Conservation (phyloP, 2,329 filamentous ascomycete genomes). For the Drechslera avenae region DNA sequence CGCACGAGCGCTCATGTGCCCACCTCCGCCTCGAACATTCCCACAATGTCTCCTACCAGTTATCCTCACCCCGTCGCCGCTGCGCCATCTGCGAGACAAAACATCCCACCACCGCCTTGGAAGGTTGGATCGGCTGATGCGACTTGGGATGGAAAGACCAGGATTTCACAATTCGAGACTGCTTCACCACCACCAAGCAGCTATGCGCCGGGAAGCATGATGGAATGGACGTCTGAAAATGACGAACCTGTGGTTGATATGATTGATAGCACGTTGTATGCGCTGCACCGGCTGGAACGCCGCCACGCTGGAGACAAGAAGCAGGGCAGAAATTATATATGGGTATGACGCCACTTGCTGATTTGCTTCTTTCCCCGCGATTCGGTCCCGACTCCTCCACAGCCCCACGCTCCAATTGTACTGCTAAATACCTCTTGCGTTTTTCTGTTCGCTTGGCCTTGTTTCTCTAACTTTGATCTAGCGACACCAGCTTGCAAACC, state of each 20-base stretch:
- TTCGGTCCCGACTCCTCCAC: conserved; percentile 25
- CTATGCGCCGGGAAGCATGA: conserved; percentile 22
- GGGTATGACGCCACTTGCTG: conserved; percentile 43
- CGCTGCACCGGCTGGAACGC: conserved; percentile 39
- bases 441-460: conserved; percentile 6
- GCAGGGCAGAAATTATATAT: conserved; percentile 26
- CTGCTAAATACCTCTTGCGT: conserved; percentile 9
- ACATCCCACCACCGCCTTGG: conserved; percentile 40
- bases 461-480: conserved; percentile 31
- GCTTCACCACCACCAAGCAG: conserved; percentile 22
- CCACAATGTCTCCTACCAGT: conserved; percentile 43
- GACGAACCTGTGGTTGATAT: conserved; percentile 28
- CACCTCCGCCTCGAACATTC: conserved; percentile 41
- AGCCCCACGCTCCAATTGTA: conserved; percentile 9
- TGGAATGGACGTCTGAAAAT: conserved; percentile 32
- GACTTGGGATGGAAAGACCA: conserved; percentile 20
- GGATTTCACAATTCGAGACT: conserved; percentile 4
- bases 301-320: conserved; percentile 26
- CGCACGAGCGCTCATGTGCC: conserved; percentile 46
- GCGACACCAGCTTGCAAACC: conserved; percentile 32
- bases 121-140: conserved; percentile 44
- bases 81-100: conserved; percentile 43
- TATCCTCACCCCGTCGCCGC: conserved; percentile 40
- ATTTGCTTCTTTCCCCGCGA: conserved; percentile 26
- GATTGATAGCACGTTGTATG: conserved; percentile 33